Conservation (phyloP, 179 eudicot genomes). For the Actinidia arguta region DNA sequence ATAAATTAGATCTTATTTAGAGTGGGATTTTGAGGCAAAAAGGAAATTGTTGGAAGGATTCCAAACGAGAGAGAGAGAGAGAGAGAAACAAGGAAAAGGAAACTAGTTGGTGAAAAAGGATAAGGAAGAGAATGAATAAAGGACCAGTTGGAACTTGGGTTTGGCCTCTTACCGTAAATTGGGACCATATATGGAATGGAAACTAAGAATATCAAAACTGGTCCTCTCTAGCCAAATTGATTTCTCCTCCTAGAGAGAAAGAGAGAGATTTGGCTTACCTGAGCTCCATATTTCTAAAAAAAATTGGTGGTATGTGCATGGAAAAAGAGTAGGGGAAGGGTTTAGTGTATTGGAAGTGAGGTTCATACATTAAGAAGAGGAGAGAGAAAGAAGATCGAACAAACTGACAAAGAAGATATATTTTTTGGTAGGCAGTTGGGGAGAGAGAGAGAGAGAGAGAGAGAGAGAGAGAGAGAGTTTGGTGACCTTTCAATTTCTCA, state of each 20-base stretch:
- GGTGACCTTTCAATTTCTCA: conserved; percentile 21
- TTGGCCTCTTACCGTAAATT: neutral
- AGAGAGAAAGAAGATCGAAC: neutral
- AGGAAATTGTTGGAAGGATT: conserved; percentile 14
- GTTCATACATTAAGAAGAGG: neutral
- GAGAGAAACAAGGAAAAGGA: conserved; percentile 1
- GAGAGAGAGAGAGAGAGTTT: conserved; percentile 10
- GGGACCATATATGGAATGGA: conserved; percentile 10
- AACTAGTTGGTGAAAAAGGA: neutral
- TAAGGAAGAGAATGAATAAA: neutral
- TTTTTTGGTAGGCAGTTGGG: no score
- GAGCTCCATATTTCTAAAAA: conserved; percentile 10
- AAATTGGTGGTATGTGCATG: no score
- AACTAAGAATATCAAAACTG: neutral
- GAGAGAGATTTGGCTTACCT: neutral
- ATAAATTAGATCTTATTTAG: neutral
- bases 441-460: no score
- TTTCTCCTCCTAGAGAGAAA: neutral
- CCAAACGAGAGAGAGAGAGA: conserved; percentile 12
- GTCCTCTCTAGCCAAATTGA: conserved; percentile 2
- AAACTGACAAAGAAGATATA: neutral
- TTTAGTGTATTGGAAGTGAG: neutral
- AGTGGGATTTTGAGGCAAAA: no score
- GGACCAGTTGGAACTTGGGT: neutral
- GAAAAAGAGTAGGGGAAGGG: neutral